Evolutionary conservation across 768 basidiomycete genomes (phyloP).

Genomic region (Termitomyces sp.): DNA sequence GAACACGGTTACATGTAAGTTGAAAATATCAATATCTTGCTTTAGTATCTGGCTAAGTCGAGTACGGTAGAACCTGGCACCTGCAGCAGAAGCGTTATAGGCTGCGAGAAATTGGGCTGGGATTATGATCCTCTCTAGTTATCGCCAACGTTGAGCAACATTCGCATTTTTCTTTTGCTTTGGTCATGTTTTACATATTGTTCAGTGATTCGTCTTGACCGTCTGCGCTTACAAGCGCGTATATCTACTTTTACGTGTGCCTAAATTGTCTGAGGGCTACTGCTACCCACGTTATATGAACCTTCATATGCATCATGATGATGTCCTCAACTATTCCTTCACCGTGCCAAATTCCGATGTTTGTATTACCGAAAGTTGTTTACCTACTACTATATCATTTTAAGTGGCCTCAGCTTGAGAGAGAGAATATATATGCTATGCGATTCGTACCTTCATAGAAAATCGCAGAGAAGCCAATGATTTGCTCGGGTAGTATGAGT

Average conservation of each 20-base stretch:
- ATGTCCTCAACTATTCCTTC: conserved; percentile 42
- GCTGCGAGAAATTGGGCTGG: background rate
- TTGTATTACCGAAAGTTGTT: conserved; percentile 94
- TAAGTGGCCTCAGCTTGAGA: no score
- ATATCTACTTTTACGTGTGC: no score
- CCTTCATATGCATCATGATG: background rate
- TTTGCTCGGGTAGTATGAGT: conserved; percentile 81
- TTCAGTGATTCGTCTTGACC: no score
- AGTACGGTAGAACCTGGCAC: background rate
- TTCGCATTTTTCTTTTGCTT: no score
- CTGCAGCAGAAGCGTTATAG: background rate
- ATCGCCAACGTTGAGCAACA: no score
- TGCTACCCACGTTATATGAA: no score
- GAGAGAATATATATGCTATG: conserved; percentile 2
- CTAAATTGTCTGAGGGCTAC: no score
- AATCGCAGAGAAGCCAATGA: conserved; percentile 87
- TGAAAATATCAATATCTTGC: background rate
- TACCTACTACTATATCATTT: conserved; percentile 47
- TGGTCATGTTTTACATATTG: no score
- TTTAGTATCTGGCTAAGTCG: background rate
- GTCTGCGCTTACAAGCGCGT: no score
- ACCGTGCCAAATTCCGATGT: conserved; percentile 84
- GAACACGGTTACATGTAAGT: conserved; percentile 13
- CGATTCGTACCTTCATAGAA: conserved; percentile 73
- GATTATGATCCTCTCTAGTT: background rate